Conservation (phyloP, 805 yeast species). For the Candida orba region DNA sequence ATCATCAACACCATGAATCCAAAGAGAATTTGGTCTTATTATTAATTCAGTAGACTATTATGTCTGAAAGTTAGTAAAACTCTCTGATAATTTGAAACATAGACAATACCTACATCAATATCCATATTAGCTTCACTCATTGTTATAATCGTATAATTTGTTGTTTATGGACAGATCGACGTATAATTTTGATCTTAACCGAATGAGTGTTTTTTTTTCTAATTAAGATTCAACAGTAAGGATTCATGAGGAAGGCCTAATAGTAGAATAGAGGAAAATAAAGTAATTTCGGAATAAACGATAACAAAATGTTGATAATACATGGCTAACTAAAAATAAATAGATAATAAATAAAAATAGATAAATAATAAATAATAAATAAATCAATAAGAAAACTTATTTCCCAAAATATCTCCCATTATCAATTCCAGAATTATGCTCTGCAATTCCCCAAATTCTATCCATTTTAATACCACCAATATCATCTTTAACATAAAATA, state of each 20-base stretch:
- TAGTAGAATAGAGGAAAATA: too few relatives aligned
- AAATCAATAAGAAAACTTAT: neutral
- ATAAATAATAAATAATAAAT: neutral
- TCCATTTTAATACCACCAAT: conserved; percentile 82
- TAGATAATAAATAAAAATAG: neutral
- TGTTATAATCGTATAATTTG: too few relatives aligned
- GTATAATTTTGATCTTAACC: too few relatives aligned
- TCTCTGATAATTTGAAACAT: too few relatives aligned
- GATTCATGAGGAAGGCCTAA: too few relatives aligned
- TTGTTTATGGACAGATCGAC: too few relatives aligned
- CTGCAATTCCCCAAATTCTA: conserved; percentile 78
- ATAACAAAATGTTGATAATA: too few relatives aligned
- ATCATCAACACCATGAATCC: conserved; percentile 22
- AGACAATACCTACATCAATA: conserved; percentile 12
- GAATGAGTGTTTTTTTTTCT: too few relatives aligned
- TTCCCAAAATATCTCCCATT: conserved; percentile 48
- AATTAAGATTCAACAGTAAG: too few relatives aligned
- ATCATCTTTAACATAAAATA: conserved; percentile 59
- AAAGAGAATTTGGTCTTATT: conserved; percentile 17
- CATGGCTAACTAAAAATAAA: too few relatives aligned
- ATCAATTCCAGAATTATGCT: conserved; percentile 54
- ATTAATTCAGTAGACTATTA: conserved; percentile 7
- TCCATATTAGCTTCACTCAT: conserved; percentile 13
- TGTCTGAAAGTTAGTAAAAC: too few relatives aligned
- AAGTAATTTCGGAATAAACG: too few relatives aligned